Percentiles rank a stretch among this genome's conserved stretches.
These are phyloP conservation scores for Schizosaccharomyces pombe DNA, from an alignment of 805 yeast species.

Conservation along the genomic window DNA sequence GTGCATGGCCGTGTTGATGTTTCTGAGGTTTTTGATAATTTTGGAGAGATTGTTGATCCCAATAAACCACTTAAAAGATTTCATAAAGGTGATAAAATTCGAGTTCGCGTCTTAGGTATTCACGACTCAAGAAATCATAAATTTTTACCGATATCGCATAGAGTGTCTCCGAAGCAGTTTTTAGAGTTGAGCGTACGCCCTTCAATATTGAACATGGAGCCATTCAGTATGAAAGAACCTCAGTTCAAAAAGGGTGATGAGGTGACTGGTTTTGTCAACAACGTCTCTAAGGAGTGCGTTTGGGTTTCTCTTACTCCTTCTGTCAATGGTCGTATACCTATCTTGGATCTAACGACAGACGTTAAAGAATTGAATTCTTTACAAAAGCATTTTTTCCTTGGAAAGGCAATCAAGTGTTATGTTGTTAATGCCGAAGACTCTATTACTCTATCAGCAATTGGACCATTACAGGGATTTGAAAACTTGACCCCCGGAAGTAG, in stretches of 20 bases:
- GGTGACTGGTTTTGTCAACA: constrained; percentile 40
- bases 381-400: constrained; percentile 41
- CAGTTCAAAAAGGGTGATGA: constrained; percentile 28
- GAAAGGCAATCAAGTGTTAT: constrained; percentile 38
- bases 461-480: constrained; percentile 20
- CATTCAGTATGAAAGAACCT: constrained; percentile 16
- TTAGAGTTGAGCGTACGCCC: constrained; percentile 41
- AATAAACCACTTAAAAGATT: constrained; percentile 34
- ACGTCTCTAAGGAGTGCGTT: constrained; percentile 31
- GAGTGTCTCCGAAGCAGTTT: constrained; percentile 17
- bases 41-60: constrained; percentile 31
- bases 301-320: constrained; percentile 52
- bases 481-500: constrained; percentile 32
- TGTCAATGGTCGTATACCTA: constrained; percentile 40
- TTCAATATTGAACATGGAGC: constrained; percentile 17
- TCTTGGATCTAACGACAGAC: constrained; percentile 39
- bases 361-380: constrained; percentile 23
- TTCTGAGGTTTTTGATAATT: constrained; percentile 37
- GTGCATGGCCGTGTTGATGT: constrained; percentile 59
- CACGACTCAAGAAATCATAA: constrained; percentile 48
- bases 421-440: constrained; percentile 29
- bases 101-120: constrained; percentile 50
- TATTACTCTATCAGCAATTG: constrained; percentile 22
- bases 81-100: constrained; percentile 31
- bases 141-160: constrained; percentile 42